Evolutionary conservation across 371 early-diverging fungal genomes (phyloP).

Genomic region (Blakeslea trispora): DNA sequence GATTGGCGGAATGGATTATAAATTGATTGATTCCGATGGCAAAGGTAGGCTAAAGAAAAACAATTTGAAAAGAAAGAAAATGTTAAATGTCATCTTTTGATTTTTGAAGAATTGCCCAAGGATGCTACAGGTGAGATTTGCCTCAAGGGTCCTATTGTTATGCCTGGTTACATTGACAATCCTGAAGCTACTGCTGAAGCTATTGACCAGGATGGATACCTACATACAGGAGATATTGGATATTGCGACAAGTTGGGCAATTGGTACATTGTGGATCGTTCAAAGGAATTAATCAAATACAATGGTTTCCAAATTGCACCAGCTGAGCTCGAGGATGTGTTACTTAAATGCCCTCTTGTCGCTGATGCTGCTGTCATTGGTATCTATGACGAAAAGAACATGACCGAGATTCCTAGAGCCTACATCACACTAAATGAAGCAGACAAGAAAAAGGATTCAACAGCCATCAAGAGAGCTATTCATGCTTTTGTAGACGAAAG

Average conservation of each 20-base stretch:
- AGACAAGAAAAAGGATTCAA: background rate
- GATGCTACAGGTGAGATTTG: conserved; percentile 68
- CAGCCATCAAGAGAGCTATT: background rate
- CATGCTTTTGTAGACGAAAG: conserved; percentile 4
- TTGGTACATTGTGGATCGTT: conserved; percentile 60
- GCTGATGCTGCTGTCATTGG: conserved; percentile 74
- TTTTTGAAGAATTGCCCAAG: conserved; percentile 32
- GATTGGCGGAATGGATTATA: conserved; percentile 52
- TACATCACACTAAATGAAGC: conserved; percentile 55
- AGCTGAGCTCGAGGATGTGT: conserved; percentile 23
- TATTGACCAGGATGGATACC: conserved; percentile 65
- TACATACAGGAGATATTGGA: conserved; percentile 83
- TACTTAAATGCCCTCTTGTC: conserved; percentile 66
- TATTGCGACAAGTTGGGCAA: conserved; percentile 52
- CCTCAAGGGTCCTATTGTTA: conserved; percentile 76
- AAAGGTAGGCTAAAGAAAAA: conserved; percentile 7
- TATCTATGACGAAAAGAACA: conserved; percentile 46
- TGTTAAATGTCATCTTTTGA: too few species aligned
- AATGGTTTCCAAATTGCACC: conserved; percentile 43
- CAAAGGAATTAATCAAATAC: conserved; percentile 75
- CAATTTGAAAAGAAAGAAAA: too few species aligned
- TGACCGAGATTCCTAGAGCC: conserved; percentile 76
- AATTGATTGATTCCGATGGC: conserved; percentile 9
- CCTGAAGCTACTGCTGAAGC: conserved; percentile 59
- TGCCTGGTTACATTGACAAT: conserved; percentile 67